Evolutionary conservation across 78 protist species (phyloP).

Genomic region (Speleostelium caveatum): DNA sequence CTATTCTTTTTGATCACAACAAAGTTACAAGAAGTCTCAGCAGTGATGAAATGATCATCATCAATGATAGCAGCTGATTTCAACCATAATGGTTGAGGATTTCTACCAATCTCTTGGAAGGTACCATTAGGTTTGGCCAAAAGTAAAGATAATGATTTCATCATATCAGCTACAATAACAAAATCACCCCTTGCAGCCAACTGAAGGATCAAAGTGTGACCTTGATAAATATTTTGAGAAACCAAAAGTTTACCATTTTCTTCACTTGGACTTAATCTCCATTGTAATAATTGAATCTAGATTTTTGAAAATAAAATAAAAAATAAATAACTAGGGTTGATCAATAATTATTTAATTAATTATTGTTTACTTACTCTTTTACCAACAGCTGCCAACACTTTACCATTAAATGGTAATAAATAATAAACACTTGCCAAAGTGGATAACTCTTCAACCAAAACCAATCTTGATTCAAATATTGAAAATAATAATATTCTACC

Average conservation of each 20-base stretch:
- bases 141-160: conserved; percentile 87
- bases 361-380: conserved; percentile 70
- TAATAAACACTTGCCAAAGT: conserved; percentile 70
- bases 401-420: conserved; percentile 75
- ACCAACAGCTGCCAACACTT: conserved; percentile 87
- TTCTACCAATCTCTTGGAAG: conserved; percentile 79
- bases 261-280: not conserved
- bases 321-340: too few relatives aligned
- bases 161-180: conserved; percentile 93
- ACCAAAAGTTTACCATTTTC: conserved; percentile 12
- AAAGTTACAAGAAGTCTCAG: conserved; percentile 86
- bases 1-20: conserved; percentile 45
- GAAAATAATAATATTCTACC: conserved; percentile 90
- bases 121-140: not conserved
- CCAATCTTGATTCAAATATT: conserved; percentile 11
- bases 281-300: not conserved
- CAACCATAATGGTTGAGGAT: conserved; percentile 83
- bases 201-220: conserved; percentile 82
- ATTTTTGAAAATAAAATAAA: too few relatives aligned
- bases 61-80: conserved; percentile 82
- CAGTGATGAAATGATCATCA: conserved; percentile 90
- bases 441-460: conserved; percentile 26
- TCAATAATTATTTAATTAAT: too few relatives aligned
- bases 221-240: conserved; percentile 76
- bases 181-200: conserved; percentile 88